Base-by-base conservation (phyloP, 2,329 filamentous ascomycete genomes). In the Whalleya microplaca region DNA sequence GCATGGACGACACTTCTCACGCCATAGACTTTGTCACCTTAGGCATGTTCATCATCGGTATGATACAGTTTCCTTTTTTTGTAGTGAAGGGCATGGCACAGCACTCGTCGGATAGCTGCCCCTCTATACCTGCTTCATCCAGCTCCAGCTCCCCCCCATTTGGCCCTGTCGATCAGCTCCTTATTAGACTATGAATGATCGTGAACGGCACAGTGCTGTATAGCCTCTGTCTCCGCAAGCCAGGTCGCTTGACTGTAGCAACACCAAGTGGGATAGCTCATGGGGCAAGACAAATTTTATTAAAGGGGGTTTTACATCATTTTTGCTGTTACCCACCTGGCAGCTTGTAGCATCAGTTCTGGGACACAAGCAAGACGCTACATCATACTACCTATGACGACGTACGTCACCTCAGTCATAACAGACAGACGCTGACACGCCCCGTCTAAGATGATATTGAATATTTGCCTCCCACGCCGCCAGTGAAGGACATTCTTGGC, bases 371-470 rank as follows among this genome's bases (percentile, higher is more conserved):
- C 14, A 16, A 8, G 14, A 14, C 32, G 32, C 32, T 37, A 37
- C n/a, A n/a, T n/a, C n/a, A n/a, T n/a, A n/a, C n/a, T n/a, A n/a
- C n/a, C 14, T 37, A 14, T 37, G 32, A 37, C 10, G 5, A 37
- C 14, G 8, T 16, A 37, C 10, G 14, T 37, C 32, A 12, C 10
- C 32, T 14, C 3, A 37, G 32, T 12, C 32, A 37, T 37, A 12
- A 16, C 7, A 16, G 3, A 16, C 7, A 16, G 3, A 7, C 32
- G 32, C 50, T 65, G 52, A 66, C 68, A 64, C 61, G 62, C 61
- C 56, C 50, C 16, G 49, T 53, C 37, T 48, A 76, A 94, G 93
- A 98, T 78, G 91, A 97, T 58, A 98, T 98, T 67, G 90, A 97
- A 66, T 96, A 92, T 68, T 80, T 84, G 29, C 87, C 88, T 2